Evolutionary conservation across 2,329 filamentous ascomycete genomes (phyloP), one percentile per base, ranked within the genome.

Genomic region (Fusarium dlaminii): DNA sequence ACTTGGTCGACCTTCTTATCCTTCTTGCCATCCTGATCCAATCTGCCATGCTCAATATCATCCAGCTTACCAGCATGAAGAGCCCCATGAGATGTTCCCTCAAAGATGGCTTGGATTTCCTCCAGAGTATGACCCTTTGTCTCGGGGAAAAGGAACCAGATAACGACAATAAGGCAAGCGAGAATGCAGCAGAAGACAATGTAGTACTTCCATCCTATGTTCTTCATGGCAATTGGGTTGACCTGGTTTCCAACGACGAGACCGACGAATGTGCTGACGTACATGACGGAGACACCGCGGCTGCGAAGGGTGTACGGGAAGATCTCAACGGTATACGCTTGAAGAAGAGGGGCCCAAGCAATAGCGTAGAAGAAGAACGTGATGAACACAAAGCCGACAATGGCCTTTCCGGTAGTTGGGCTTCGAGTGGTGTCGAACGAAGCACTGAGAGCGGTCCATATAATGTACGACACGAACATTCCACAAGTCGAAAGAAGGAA

Each of bases 171-270:
- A 17, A 82, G 76, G 8, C 79, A 63, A 3, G 72, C 74, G 24
- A 84, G 46, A 42, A 83, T 82, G 14, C 79, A 81, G 63, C 81
- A 79, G 57, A 82, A 85, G 15, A 85, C 78, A 43, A 82, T 80
- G 51, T 83, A 86, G 65, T 84, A 85, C 54, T 79, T 82, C 82
- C 83, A 86, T 0, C 70, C 76, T 17, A 86, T 81, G 1, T 68
- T 77, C 3, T 77, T 68, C 58, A 86, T 80, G 0, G 81, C 83
- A 10, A 85, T 81, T 0, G 84, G 84, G 55, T 84, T 85, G 51
- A 83, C 80, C 48, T 83, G 83, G 64, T 83, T 82, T 27, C 82
- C 83, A 48, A 85, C 80, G 3, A 77, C 80, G 18, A 80, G 46
- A 8, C 61, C 66, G 0, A 69, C 54, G 18, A 75, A 77, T 2